Percentiles rank a stretch among this genome's conserved stretches.
Conservation (phyloP, 768 basidiomycete genomes). For the Boletellus emodensis region DNA sequence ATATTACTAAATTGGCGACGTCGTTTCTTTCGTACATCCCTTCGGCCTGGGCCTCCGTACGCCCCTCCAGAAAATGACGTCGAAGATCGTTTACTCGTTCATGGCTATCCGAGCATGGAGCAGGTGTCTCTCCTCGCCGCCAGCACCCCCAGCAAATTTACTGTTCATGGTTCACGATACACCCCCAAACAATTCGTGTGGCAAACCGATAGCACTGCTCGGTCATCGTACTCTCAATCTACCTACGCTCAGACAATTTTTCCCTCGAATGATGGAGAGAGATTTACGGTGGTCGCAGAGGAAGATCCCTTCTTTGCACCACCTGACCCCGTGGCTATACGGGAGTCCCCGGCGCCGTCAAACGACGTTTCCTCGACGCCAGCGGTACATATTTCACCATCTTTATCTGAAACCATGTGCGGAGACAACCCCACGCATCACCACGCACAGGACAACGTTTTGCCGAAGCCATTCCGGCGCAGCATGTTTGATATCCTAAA, state of each 20-base stretch:
- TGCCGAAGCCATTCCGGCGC: constrained; percentile 17
- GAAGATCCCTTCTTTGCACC: constrained; percentile 23
- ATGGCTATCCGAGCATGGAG: constrained; percentile 24
- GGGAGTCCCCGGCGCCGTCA: neutral
- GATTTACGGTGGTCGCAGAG: constrained; percentile 18
- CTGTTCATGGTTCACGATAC: constrained; percentile 28
- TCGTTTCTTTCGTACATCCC: constrained; percentile 11
- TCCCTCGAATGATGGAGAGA: constrained; percentile 23
- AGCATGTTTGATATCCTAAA: constrained; percentile 24
- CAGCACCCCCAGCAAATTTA: constrained; percentile 28
- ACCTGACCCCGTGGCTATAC: neutral
- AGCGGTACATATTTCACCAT: constrained; percentile 2
- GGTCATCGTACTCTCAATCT: neutral
- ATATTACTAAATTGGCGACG: constrained; percentile 13
- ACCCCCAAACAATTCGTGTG: constrained; percentile 13
- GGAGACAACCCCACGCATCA: neutral
- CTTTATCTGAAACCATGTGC: neutral
- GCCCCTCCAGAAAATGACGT: constrained; percentile 16
- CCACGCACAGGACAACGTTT: neutral
- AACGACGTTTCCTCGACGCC: neutral
- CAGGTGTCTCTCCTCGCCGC: constrained; percentile 22
- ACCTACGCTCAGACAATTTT: constrained; percentile 13
- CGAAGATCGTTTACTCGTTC: constrained; percentile 13
- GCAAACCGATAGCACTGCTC: constrained; percentile 3
- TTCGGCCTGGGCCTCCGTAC: constrained; percentile 26